Conservation (phyloP, 2,329 filamentous ascomycete species). For the Tolypocladium amazonense region DNA sequence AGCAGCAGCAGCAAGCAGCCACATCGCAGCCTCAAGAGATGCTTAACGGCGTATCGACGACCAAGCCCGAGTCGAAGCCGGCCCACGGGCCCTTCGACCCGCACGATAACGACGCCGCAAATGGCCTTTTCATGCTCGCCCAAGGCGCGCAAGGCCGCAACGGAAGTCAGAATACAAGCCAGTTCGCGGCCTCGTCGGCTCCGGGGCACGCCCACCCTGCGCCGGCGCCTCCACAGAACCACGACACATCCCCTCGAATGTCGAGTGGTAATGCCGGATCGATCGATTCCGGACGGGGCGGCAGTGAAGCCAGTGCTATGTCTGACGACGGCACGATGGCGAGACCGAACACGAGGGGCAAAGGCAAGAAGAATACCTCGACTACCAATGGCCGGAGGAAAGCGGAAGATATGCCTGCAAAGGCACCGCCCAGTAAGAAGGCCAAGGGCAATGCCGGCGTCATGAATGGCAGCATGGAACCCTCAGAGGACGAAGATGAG, state of each 20-base stretch:
- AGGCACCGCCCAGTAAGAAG: constrained; percentile 60
- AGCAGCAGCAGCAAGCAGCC: constrained; percentile 22
- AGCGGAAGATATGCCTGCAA: constrained; percentile 54
- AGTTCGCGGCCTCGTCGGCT: constrained; percentile 35
- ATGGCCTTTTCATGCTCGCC: constrained; percentile 85
- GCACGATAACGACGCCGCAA: constrained; percentile 91
- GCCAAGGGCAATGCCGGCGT: constrained; percentile 35
- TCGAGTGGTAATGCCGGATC: constrained; percentile 35
- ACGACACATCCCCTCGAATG: constrained; percentile 41
- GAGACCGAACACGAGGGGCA: constrained; percentile 55
- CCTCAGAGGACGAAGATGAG: constrained; percentile 42
- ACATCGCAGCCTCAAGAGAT: constrained; percentile 47
- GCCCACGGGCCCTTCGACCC: constrained; percentile 64
- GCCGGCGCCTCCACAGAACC: constrained; percentile 19
- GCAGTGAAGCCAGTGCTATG: constrained; percentile 58
- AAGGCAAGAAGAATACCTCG: constrained; percentile 55
- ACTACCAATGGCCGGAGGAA: constrained; percentile 64
- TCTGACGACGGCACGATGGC: constrained; percentile 64
- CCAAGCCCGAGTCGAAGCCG: constrained; percentile 40
- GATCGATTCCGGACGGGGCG: constrained; percentile 38
- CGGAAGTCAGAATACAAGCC: constrained; percentile 40
- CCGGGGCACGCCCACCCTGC: constrained; percentile 39
- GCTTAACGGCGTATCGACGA: constrained; percentile 24
- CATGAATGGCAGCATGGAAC: constrained; percentile 21
- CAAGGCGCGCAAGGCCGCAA: constrained; percentile 58